Evolutionary conservation across 176 grass and related monocot genomes (phyloP), one percentile per base, ranked within the genome.

Genomic region (Oryza glumipatula): DNA sequence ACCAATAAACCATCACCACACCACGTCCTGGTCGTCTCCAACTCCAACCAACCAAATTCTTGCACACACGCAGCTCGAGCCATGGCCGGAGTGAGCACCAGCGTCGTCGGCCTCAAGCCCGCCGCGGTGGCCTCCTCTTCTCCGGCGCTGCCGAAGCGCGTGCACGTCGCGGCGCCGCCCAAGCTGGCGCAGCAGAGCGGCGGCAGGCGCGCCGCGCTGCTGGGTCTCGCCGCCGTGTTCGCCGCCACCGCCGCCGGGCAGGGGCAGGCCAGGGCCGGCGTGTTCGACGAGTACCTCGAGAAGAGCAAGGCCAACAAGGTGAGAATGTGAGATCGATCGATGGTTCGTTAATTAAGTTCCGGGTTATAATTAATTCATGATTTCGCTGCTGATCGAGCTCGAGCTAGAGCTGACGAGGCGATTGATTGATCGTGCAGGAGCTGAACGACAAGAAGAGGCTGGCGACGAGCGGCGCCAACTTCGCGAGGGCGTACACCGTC

Each of bases 381-480:
- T 32, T 32, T 32, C 35, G 2, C 0, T 43, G 41, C 41, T 38
- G 36, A 54, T 16, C 51, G 51, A 16, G 30, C 30, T 17, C 13
- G 47, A 49, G 43, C 43, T 49, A 56, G 17, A 21, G 58, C 58
- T 63, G 4, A 70, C 70, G 6, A 14, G 35, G 39, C 9, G 43
- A 44, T 11, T 2, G 16, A 21, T 21, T 6, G 67, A 74, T 41
- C 39, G 1, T 41, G 36, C 89, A 98, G 96, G 96, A 95, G 33
- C 74, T 98, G 72, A 98, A 98, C 63, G 96, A 98, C 91, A 98
- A 80, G 82, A 98, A 98, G 89, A 98, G 96, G 77, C 63, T 88
- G 80, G 93, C 93, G 5, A 95, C 96, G 5, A 87, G 58, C n/a
- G 89, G 89, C 45, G 93, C 96, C 16, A 98, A 95, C 87, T 98